Base-by-base conservation (phyloP, 352 stramenopile genomes). In the Pythium brachiatum region DNA sequence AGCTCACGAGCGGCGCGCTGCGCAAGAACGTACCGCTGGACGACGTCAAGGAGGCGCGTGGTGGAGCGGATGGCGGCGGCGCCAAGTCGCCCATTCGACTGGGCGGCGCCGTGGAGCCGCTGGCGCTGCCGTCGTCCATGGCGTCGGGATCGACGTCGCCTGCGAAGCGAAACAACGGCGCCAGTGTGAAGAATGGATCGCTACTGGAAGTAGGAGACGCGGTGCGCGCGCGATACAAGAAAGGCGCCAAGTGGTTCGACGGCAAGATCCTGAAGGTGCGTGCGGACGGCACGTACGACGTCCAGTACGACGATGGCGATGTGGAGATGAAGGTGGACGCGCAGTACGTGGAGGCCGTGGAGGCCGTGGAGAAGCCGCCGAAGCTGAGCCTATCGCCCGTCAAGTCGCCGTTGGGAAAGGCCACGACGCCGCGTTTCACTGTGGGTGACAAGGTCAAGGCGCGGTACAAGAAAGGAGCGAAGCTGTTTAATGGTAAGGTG, bases 251-350 rank as follows among this genome's bases (percentile, higher is more conserved):
- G 32, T 68, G 68, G 44, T 93, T 84, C 54, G 13, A 62, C 11
- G 83, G 83, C 13, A 79, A 74, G 59, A 83, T 95, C 48, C 69
- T 68, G 11, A 62, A 60, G 2, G 70, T 76, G 2, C 72, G 88
- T 53, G 59, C 53, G n/a, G 81, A 95, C 57, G 73, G 73, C n/a
- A 92, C 81, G 25, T 86, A 81, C 58, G 83, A 90, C 36, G 54
- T 95, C 57, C 12, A 69, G 43, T 95, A 91, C 53, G 78, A 89
- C 2, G 81, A 91, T 53, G 83, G 81, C 29, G 76, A 90, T 29
- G 65, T 75, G n/a, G 82, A 92, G 53, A 80, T 63, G 31, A 57
- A 76, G 3, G 50, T 65, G 15, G 58, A 65, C 2, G 23, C 23
- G 9, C 26, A 50, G 32, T 59, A 53, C 43, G 36, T 67, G n/a